Evolutionary conservation across 306 rosid genomes (phyloP).

Genomic region (Cicer yamashitae): DNA sequence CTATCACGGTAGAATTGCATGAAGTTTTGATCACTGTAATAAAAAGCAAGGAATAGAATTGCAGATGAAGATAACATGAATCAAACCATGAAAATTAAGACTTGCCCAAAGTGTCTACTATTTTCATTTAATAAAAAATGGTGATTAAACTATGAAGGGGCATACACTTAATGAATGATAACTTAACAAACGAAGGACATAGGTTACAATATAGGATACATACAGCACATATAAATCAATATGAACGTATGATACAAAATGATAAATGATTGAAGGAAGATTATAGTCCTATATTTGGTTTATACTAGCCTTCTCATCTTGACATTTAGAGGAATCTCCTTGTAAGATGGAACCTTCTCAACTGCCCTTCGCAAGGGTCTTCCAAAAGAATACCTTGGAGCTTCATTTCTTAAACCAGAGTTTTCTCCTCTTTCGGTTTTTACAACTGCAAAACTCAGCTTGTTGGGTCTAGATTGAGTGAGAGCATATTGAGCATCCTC

Average conservation of each 20-base stretch:
- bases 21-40: no score
- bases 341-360: constrained; percentile 72
- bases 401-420: constrained; percentile 46
- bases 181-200: constrained; percentile 5
- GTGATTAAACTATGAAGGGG: neutral
- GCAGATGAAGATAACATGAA: neutral
- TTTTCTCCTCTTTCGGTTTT: constrained; percentile 48
- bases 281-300: constrained; percentile 10
- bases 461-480: constrained; percentile 24
- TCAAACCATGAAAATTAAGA: neutral
- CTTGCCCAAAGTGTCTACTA: neutral
- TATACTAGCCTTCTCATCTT: constrained; percentile 69
- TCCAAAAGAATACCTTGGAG: constrained; percentile 63
- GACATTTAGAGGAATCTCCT: constrained; percentile 58
- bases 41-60: neutral
- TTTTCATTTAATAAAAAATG: neutral
- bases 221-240: constrained; percentile 5
- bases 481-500: constrained; percentile 55
- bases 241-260: constrained; percentile 30
- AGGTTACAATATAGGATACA: constrained; percentile 22
- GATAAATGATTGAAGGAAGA: constrained; percentile 2
- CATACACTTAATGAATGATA: constrained; percentile 1
- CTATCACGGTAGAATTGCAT: no score
- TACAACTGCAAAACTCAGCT: constrained; percentile 25
- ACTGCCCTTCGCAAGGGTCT: constrained; percentile 67